phyloP scores from a whole-genome alignment of 345 rosid species.

The Euclidium syriacum region DNA sequence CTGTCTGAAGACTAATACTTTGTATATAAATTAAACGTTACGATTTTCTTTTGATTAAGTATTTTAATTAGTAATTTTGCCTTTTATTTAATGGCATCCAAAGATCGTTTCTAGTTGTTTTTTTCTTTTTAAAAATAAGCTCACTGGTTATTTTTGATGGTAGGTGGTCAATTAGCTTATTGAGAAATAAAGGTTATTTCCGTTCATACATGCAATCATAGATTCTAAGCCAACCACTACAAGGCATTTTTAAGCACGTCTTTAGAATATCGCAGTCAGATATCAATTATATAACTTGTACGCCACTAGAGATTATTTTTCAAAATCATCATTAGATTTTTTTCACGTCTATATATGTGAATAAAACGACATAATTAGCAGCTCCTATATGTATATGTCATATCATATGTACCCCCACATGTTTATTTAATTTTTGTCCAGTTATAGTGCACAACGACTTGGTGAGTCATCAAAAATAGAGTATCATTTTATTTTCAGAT shows the following conservation, averaged over 20 bases:
- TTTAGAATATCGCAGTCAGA: slow-evolving; percentile 11
- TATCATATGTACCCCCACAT: neutral
- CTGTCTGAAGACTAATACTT: neutral
- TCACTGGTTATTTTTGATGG: neutral
- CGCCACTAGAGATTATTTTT: slow-evolving; percentile 9
- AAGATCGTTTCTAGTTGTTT: neutral
- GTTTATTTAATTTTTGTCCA: slow-evolving; percentile 10
- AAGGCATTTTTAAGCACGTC: neutral
- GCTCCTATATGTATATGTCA: neutral
- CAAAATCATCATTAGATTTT: slow-evolving; percentile 14
- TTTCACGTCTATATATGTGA: neutral
- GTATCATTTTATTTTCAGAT: neutral
- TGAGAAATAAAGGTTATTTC: neutral
- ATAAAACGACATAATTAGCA: neutral
- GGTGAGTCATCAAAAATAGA: slow-evolving; percentile 12
- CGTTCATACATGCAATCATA: slow-evolving; percentile 7
- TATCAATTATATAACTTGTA: slow-evolving; percentile 1
- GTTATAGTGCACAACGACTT: slow-evolving; percentile 9
- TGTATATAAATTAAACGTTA: neutral
- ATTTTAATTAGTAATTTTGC: neutral
- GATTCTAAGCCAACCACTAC: neutral
- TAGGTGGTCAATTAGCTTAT: neutral
- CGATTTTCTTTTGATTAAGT: neutral
- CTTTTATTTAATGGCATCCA: neutral
- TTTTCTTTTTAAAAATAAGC: neutral